Conservation (phyloP, 2,329 filamentous ascomycete species). For the Alternaria solani region DNA sequence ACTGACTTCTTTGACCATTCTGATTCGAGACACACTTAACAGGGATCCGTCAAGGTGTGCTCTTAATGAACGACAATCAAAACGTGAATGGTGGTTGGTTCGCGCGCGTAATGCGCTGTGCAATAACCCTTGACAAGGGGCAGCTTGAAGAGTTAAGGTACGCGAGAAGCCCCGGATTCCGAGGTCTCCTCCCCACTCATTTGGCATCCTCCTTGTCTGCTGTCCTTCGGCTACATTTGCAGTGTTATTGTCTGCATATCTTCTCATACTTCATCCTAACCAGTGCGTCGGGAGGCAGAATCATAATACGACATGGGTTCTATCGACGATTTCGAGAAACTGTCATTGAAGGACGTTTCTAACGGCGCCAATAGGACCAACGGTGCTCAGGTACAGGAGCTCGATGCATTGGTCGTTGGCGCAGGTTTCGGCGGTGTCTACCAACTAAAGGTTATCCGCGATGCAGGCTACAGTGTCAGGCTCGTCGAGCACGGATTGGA, state of each 20-base stretch:
- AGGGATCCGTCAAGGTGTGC: background rate
- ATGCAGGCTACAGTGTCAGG: conserved; percentile 33
- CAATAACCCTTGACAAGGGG: background rate
- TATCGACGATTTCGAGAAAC: background rate
- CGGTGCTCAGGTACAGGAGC: conserved; percentile 7
- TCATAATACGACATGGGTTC: conserved; percentile 10
- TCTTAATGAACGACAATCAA: background rate
- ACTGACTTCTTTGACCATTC: background rate
- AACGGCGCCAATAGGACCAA: background rate
- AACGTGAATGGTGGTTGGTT: background rate
- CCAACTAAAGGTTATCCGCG: conserved; percentile 34
- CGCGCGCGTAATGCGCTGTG: background rate
- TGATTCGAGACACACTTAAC: background rate
- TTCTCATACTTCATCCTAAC: background rate
- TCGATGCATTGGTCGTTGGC: conserved; percentile 39
- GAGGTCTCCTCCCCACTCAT: background rate
- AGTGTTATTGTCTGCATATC: background rate
- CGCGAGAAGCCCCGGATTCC: background rate
- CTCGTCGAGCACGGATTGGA: conserved; percentile 29
- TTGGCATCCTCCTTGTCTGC: background rate
- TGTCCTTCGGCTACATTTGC: background rate
- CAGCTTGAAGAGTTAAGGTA: background rate
- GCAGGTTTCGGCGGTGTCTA: conserved; percentile 43
- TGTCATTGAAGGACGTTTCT: background rate
- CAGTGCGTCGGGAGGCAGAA: background rate